phyloP scores from a whole-genome alignment of 257 asterid genomes.

The Plantago ovata region DNA sequence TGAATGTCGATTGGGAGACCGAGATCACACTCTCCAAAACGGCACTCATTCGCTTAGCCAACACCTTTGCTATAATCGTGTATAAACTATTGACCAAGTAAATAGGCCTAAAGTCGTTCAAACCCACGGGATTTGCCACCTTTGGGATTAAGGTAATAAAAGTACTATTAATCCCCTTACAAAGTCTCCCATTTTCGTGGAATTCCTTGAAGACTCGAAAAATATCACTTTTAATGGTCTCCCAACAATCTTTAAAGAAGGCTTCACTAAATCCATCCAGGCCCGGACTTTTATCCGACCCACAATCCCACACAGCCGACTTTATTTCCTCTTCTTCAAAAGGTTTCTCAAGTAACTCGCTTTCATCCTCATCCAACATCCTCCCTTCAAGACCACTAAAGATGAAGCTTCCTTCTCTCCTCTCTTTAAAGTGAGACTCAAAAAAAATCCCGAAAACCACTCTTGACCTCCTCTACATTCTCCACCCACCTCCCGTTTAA shows the following conservation, averaged over 20 bases:
- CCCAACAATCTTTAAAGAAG: not conserved
- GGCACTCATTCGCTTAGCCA: not conserved
- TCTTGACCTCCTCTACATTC: no score
- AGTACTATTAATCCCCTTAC: not conserved
- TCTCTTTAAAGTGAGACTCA: no score
- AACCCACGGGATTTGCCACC: not conserved
- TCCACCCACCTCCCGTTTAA: no score
- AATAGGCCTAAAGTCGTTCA: not conserved
- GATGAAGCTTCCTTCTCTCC: no score
- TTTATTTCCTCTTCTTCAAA: no score
- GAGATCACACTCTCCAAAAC: not conserved
- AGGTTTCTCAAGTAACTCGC: no score
- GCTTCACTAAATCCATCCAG: not conserved
- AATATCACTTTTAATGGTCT: not conserved
- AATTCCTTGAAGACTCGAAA: not conserved
- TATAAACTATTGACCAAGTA: not conserved
- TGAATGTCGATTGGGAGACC: not conserved
- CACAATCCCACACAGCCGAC: no score
- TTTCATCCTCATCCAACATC: no score
- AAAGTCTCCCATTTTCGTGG: not conserved
- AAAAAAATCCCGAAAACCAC: no score
- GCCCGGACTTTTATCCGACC: no score
- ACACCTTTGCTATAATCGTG: not conserved
- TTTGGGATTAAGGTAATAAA: not conserved
- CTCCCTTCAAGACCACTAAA: no score